Conservation (phyloP, 352 stramenopile genomes). For the Lagenidium sp. region DNA sequence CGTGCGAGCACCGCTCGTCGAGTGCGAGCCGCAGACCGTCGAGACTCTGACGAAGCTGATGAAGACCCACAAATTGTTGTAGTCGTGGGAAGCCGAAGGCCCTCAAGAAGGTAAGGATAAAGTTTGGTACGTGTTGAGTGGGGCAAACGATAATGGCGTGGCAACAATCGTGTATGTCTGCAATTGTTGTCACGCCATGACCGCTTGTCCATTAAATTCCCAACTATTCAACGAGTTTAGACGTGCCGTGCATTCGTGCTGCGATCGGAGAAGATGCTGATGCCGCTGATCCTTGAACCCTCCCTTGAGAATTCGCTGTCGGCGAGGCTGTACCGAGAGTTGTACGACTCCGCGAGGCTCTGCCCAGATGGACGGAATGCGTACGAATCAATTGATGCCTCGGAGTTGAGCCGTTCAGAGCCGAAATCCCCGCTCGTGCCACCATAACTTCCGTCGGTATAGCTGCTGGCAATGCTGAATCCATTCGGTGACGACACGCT, state of each 20-base stretch:
- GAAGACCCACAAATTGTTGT: constrained; percentile 72
- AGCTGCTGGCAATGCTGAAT: constrained; percentile 6
- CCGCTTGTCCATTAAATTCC: too few species aligned
- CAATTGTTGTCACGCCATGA: too few species aligned
- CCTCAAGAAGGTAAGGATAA: too few species aligned
- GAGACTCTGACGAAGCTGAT: constrained; percentile 52
- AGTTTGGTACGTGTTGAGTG: too few species aligned
- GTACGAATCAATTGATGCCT: constrained; percentile 70
- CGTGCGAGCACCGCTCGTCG: constrained; percentile 66
- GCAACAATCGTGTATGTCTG: too few species aligned
- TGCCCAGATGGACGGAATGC: constrained; percentile 36
- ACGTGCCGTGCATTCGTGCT: constrained; percentile 6
- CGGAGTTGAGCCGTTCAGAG: constrained; percentile 37
- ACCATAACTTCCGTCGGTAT: constrained; percentile 7
- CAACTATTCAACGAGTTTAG: not conserved
- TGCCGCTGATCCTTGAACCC: constrained; percentile 54
- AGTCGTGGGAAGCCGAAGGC: too few species aligned
- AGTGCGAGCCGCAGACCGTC: constrained; percentile 58
- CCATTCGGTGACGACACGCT: not conserved
- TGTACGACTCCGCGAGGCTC: constrained; percentile 56
- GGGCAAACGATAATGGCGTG: too few species aligned
- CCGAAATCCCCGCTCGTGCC: constrained; percentile 29
- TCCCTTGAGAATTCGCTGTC: constrained; percentile 17
- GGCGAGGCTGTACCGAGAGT: constrained; percentile 47
- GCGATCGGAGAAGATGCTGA: constrained; percentile 17